A percentile compares a stretch with the other conserved stretches of the same genome.
These are phyloP conservation scores for Aspergillus quadricinctus DNA, from an alignment of 2,329 filamentous ascomycete species.

Conservation along the genomic window DNA sequence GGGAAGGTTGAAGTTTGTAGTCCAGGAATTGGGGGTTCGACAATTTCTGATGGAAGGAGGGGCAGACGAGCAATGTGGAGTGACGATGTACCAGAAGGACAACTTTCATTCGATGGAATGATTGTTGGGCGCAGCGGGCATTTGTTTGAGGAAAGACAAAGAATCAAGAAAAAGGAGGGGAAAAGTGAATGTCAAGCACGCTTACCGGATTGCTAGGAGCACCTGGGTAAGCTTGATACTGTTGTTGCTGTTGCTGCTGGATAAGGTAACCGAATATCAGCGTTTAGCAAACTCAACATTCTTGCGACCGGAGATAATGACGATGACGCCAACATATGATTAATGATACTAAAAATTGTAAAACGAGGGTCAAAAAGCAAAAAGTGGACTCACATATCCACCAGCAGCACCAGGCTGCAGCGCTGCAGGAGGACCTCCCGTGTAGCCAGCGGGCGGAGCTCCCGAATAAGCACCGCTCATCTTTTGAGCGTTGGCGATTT, in stretches of 20 bases:
- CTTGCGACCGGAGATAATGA: not conserved
- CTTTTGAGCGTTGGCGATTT: conserved; percentile 36
- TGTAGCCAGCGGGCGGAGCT: conserved; percentile 35
- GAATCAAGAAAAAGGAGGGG: conserved; percentile 2
- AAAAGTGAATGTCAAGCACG: conserved; percentile 6
- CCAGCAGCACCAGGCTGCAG: conserved; percentile 34
- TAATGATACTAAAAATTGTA: not conserved
- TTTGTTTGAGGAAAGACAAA: conserved; percentile 3
- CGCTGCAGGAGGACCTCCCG: conserved; percentile 33
- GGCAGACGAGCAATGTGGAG: conserved; percentile 5
- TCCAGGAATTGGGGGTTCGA: conserved; percentile 4
- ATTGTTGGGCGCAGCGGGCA: conserved; percentile 1
- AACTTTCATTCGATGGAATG: conserved; percentile 10
- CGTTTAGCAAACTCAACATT: not conserved
- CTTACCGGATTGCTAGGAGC: conserved; percentile 35
- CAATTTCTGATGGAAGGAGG: conserved; percentile 1
- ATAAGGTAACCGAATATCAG: conserved; percentile 1
- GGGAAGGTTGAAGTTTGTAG: conserved; percentile 4
- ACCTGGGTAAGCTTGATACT: conserved; percentile 54
- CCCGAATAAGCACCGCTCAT: conserved; percentile 28
- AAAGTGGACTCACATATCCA: conserved; percentile 50
- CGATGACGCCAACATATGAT: conserved; percentile 18
- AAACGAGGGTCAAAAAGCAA: conserved; percentile 6
- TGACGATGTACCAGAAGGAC: not conserved
- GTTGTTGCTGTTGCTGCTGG: not conserved